Percentiles rank a stretch among this genome's conserved stretches.
Conservation (phyloP, 208 protist genomes). For the Phytomonas sp. region DNA sequence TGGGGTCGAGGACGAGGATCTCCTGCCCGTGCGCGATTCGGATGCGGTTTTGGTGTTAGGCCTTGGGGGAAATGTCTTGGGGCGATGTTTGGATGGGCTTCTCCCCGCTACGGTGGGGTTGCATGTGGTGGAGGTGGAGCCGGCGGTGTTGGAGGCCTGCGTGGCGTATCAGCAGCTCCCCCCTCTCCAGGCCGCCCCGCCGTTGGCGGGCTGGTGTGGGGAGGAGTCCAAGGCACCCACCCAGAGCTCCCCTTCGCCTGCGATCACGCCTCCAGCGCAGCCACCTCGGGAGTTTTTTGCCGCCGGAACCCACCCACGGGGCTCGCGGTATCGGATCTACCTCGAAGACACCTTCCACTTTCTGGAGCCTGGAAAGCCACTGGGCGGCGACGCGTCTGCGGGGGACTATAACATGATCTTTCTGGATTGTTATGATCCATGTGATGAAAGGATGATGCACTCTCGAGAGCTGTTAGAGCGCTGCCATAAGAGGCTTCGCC, state of each 20-base stretch:
- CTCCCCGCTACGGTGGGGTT: conserved; percentile 36
- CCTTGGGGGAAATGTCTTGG: conserved; percentile 73
- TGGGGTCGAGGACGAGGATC: not conserved
- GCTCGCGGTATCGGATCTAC: conserved; percentile 30
- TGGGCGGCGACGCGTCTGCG: not conserved
- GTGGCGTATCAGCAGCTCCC: conserved; percentile 35
- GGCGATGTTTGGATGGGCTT: conserved; percentile 48
- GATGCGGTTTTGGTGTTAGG: conserved; percentile 62
- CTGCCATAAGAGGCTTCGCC: conserved; percentile 37
- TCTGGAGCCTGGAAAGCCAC: conserved; percentile 9
- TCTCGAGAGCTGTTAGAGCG: conserved; percentile 38
- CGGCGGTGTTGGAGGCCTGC: conserved; percentile 49
- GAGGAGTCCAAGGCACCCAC: not conserved
- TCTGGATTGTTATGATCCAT: conserved; percentile 79
- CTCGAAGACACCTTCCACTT: conserved; percentile 41
- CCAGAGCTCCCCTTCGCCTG: not conserved
- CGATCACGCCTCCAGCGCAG: not conserved
- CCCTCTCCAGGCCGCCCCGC: conserved; percentile 2
- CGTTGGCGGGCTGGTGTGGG: not conserved
- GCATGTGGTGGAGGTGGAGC: conserved; percentile 76
- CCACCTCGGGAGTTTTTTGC: conserved; percentile 1
- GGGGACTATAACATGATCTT: conserved; percentile 49
- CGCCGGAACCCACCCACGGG: conserved; percentile 5
- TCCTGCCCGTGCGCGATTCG: conserved; percentile 16
- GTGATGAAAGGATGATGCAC: conserved; percentile 65